Percentiles rank a stretch among this genome's conserved stretches.
Evolutionary conservation across 2,329 filamentous ascomycete genomes (phyloP).

Genomic region (Xylaria sp.): DNA sequence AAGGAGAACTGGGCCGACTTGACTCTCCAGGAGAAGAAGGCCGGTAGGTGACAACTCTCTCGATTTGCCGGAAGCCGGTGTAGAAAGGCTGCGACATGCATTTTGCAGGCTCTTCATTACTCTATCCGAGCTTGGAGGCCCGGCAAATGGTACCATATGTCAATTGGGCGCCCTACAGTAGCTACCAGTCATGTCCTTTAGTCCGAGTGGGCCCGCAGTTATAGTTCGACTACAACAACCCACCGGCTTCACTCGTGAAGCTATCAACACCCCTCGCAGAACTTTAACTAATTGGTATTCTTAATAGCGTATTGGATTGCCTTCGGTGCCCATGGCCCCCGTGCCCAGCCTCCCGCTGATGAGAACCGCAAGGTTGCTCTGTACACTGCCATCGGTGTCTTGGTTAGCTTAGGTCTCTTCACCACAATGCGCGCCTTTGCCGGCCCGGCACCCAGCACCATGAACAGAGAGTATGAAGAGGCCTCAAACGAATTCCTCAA

Average conservation of each 20-base stretch:
- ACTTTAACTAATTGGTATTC: slow-evolving; percentile 53
- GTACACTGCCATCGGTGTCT: slow-evolving; percentile 76
- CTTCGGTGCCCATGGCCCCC: slow-evolving; percentile 95
- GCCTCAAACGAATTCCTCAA: slow-evolving; percentile 92
- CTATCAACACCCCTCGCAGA: slow-evolving; percentile 1
- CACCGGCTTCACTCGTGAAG: slow-evolving; percentile 10
- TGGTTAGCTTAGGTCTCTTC: slow-evolving; percentile 77
- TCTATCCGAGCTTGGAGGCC: background rate
- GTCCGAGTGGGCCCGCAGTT: slow-evolving; percentile 41
- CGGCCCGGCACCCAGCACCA: slow-evolving; percentile 79
- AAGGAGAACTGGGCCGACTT: slow-evolving; percentile 97
- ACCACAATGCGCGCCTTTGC: slow-evolving; percentile 76
- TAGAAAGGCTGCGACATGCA: background rate
- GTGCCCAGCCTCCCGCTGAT: slow-evolving; percentile 82
- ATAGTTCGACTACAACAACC: background rate
- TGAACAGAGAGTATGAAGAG: slow-evolving; percentile 98
- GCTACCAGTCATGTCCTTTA: slow-evolving; percentile 26
- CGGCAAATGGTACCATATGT: slow-evolving; percentile 12
- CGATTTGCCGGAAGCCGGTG: slow-evolving; percentile 2
- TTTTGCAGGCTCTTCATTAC: background rate
- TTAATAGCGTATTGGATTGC: slow-evolving; percentile 95
- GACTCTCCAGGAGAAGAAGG: slow-evolving; percentile 98
- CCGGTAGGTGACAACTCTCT: slow-evolving; percentile 74
- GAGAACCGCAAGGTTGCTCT: slow-evolving; percentile 83
- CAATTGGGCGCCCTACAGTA: slow-evolving; percentile 10